Base-by-base conservation (phyloP, 352 stramenopile species). In the Phytophthora rubi region DNA sequence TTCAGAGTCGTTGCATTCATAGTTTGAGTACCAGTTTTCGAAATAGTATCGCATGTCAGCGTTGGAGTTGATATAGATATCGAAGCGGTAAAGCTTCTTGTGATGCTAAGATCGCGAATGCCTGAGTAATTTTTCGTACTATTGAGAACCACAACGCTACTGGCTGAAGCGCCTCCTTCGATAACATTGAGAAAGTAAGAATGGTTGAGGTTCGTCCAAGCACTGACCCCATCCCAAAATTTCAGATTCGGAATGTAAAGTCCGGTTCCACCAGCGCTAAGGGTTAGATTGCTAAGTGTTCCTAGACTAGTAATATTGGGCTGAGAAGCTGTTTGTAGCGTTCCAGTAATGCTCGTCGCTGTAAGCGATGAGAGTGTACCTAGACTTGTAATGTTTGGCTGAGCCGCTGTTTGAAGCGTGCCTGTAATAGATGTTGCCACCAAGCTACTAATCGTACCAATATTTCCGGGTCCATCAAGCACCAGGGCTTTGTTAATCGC, bases 1-100 rank as follows among this genome's bases (percentile, higher is more conserved):
- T 64, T 56, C 8, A 64, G 32, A 13, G 48, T 51, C 21, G 58
- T 47, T n/a, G 45, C 58, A 35, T 42, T 62, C 42, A 62, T 62
- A 6, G 35, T 59, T 62, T 53, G 55, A 12, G 58, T 55, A 37
- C 58, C 47, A 37, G 45, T 6, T 51, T 57, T 48, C 15, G 45
- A 42, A 56, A 57, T 64, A 0, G 58, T 57, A 62, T 62, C 42
- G 9, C 39, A 52, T n/a, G 39, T 62, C 1, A 62, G 21, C 13
- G 55, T 52, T 42, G 54, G 39, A 1, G 39, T 53, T 61, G 45
- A 26, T 15, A 52, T 30, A 4, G 45, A 26, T 3, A 15, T 52
- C 3, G 45, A 52, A 30, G 45, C 45, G 6, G 18, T 52, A 30
- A 52, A 30, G 3, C 3, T 52, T 13, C 45, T 2, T 30, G 45